phyloP scores from a whole-genome alignment of 169 alveolate species.

The Plasmodium knowlesi region DNA sequence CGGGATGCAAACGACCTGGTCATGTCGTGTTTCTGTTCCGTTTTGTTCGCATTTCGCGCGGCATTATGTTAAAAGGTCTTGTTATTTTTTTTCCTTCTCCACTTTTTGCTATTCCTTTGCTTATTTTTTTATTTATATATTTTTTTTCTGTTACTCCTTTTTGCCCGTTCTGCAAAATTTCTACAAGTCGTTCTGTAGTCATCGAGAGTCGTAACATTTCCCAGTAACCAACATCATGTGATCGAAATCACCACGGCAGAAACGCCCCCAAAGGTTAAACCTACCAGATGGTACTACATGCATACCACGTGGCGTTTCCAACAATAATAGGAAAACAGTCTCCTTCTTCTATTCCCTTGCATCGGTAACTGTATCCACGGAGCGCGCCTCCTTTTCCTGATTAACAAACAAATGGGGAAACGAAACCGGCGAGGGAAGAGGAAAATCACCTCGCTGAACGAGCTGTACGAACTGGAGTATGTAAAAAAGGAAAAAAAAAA shows the following conservation, averaged over 20 bases:
- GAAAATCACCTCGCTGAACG: constrained; percentile 43
- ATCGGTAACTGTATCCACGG: not conserved
- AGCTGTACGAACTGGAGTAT: constrained; percentile 73
- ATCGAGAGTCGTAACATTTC: not conserved
- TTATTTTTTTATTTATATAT: not conserved
- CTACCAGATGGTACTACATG: not conserved
- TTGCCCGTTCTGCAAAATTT: not conserved
- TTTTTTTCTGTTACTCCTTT: not conserved
- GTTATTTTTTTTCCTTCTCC: not conserved
- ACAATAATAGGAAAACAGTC: not conserved
- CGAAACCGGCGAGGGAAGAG: not conserved
- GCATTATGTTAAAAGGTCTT: not conserved
- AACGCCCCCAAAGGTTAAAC: not conserved
- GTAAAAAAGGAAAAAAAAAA: constrained; percentile 74
- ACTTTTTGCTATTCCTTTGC: not conserved
- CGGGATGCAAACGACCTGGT: not conserved
- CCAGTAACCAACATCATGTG: not conserved
- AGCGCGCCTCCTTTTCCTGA: not conserved
- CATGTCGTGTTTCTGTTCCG: not conserved
- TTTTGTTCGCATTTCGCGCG: not conserved
- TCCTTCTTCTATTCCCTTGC: not conserved
- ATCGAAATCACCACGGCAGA: not conserved
- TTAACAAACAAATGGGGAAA: not conserved
- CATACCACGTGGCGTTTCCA: not conserved
- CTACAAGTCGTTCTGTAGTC: not conserved